Base-by-base conservation (phyloP, 306 rosid species). In the Medicago ruthenica region DNA sequence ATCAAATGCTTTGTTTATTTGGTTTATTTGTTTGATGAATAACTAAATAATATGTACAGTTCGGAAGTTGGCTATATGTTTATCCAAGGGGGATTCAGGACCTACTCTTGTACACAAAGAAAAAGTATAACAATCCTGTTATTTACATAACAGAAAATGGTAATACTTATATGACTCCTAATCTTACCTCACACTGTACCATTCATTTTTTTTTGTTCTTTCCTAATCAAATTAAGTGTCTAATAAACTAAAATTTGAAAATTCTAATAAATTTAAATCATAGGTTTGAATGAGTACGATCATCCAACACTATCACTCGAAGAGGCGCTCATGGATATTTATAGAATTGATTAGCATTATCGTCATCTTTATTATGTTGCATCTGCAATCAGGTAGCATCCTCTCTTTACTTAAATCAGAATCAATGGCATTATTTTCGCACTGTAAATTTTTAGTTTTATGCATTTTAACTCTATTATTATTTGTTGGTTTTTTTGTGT, bases 111-210 rank as follows among this genome's bases (percentile, higher is more conserved):
- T 87, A 92, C 76, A 75, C 55, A 20, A 89, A 80, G 78, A 53
- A 0, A n/a, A 82, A 75, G 78, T 92, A 89, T 41, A 59, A 86
- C 8, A 79, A 85, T 57, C 93, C 90, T 37, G 22, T 88, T 4
- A 83, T 86, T 57, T 92, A 88, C 82, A 92, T 92, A 14, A 89
- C 88, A 17, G 96, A 90, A 77, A 90, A 87, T 53, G 92, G 95
- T 89, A 82, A 71, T 27, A 31, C 78, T 37, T 47, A 11, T 27
- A 4, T 50, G 54, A 48, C 54, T 48, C 54, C 2, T 15, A 48
- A 48, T 48, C 54, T 15, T 48, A 17, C 1, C 53, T 47, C 4
- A 48, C 18, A 4, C 54, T 15, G 27, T 24, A 24, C 0, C 1
- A 48, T 48, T 5, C 8, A 48, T 48, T 47, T 47, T 47, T 1